Conservation (phyloP, 208 protist species). For the Lotmaria passim region DNA sequence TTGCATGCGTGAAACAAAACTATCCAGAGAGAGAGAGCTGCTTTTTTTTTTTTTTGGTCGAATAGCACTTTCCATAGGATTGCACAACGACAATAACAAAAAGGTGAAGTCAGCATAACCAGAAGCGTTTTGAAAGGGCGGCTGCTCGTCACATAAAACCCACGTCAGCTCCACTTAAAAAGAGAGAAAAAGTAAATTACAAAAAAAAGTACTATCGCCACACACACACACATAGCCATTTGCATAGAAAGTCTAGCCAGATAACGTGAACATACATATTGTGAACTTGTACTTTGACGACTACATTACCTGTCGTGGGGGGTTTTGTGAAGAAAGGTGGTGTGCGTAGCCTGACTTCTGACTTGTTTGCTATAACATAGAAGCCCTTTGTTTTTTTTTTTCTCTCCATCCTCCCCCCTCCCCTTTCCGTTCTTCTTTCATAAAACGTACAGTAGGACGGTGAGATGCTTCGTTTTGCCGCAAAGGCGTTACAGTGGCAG, state of each 20-base stretch:
- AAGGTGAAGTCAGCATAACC: too few species aligned
- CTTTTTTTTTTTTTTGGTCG: too few species aligned
- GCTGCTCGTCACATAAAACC: background rate
- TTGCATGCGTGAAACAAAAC: background rate
- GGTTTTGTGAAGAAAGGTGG: too few species aligned
- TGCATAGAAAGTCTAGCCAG: background rate
- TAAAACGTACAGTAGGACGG: background rate
- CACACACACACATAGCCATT: conserved; percentile 13
- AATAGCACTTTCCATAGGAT: too few species aligned
- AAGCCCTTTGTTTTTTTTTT: background rate
- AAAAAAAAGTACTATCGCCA: too few species aligned
- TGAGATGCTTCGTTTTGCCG: conserved; percentile 1
- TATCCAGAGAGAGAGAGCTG: too few species aligned
- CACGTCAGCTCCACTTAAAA: background rate
- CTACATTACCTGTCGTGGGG: too few species aligned
- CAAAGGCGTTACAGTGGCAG: conserved; percentile 13
- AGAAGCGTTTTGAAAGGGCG: too few species aligned
- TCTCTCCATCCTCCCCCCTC: background rate
- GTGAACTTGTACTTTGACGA: too few species aligned
- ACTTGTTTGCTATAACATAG: background rate
- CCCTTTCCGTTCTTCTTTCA: background rate
- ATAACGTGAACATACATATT: too few species aligned
- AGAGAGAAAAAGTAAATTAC: background rate
- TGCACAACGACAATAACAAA: too few species aligned
- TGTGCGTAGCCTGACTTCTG: background rate